phyloP scores from a whole-genome alignment of 805 yeast species.

The Sugiyamaella qingdaonensis region DNA sequence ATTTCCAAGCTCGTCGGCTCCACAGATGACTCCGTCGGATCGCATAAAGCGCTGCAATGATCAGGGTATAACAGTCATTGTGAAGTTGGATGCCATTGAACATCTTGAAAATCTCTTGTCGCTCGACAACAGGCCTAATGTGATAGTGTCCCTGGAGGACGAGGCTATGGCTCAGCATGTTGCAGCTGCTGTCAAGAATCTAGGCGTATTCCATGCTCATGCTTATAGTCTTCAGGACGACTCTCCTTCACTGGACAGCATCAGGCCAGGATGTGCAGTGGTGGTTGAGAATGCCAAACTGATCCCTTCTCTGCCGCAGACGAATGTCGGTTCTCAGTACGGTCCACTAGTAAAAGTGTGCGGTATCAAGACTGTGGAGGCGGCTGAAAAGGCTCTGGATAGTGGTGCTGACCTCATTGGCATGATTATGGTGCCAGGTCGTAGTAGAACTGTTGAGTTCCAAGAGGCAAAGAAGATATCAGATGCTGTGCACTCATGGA shows the following conservation, averaged over 20 bases:
- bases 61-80: constrained; percentile 3
- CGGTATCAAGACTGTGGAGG: constrained; percentile 65
- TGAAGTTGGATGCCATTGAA: constrained; percentile 5
- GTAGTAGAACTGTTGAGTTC: constrained; percentile 62
- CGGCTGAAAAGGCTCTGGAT: constrained; percentile 66
- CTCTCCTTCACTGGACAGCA: constrained; percentile 1
- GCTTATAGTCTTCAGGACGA: not conserved
- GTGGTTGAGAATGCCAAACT: not conserved
- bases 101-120: not conserved
- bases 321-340: not conserved
- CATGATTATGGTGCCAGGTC: constrained; percentile 77
- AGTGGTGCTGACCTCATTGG: constrained; percentile 78
- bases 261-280: not conserved
- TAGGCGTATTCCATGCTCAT: not conserved
- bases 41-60: constrained; percentile 4
- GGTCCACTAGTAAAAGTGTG: constrained; percentile 70
- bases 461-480: constrained; percentile 47
- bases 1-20: not conserved
- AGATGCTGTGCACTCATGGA: constrained; percentile 24
- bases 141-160: not conserved
- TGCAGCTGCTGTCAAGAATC: not conserved
- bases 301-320: not conserved
- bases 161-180: not conserved
- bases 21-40: not conserved
- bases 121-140: constrained; percentile 2